These are phyloP conservation scores for Margaritispora aquatica DNA, from an alignment of 495 filamentous ascomycete genomes.

Conservation along the genomic window DNA sequence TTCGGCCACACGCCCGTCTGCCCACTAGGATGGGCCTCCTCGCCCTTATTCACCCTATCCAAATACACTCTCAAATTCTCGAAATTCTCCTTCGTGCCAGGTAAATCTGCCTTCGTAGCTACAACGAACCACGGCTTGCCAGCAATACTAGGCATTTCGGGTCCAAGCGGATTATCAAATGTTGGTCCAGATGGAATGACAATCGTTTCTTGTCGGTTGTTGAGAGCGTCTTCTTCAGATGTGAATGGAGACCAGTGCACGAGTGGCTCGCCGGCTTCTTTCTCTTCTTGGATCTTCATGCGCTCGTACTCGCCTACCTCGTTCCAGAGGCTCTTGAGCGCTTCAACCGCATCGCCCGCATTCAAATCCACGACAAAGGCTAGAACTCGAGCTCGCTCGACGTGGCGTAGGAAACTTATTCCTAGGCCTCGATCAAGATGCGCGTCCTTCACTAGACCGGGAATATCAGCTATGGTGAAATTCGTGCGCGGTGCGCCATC, in stretches of 20 bases:
- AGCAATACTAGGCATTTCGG: constrained; percentile 54
- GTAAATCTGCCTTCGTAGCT: constrained; percentile 88
- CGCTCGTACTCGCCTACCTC: constrained; percentile 85
- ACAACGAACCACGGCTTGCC: constrained; percentile 96
- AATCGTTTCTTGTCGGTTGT: constrained; percentile 21
- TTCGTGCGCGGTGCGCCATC: constrained; percentile 52
- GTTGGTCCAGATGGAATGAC: constrained; percentile 29
- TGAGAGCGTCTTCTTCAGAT: constrained; percentile 17
- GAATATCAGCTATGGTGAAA: constrained; percentile 95
- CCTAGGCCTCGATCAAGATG: constrained; percentile 91
- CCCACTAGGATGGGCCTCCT: constrained; percentile 62
- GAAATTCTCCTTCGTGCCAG: constrained; percentile 73
- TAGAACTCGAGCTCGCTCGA: constrained; percentile 86
- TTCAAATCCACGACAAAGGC: constrained; percentile 91
- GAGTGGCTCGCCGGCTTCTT: constrained; percentile 40
- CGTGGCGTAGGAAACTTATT: constrained; percentile 85
- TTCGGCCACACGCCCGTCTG: constrained; percentile 60
- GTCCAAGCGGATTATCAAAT: constrained; percentile 19
- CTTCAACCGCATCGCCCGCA: constrained; percentile 67
- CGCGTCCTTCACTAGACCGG: constrained; percentile 82
- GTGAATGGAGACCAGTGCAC: constrained; percentile 16
- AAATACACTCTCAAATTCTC: constrained; percentile 61
- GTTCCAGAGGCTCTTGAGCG: constrained; percentile 75
- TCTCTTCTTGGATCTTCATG: constrained; percentile 56
- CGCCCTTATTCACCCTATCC: constrained; percentile 47